These are phyloP conservation scores for Calonectria pseudoreteaudii DNA, from an alignment of 2,329 filamentous ascomycete species.

Conservation along the genomic window DNA sequence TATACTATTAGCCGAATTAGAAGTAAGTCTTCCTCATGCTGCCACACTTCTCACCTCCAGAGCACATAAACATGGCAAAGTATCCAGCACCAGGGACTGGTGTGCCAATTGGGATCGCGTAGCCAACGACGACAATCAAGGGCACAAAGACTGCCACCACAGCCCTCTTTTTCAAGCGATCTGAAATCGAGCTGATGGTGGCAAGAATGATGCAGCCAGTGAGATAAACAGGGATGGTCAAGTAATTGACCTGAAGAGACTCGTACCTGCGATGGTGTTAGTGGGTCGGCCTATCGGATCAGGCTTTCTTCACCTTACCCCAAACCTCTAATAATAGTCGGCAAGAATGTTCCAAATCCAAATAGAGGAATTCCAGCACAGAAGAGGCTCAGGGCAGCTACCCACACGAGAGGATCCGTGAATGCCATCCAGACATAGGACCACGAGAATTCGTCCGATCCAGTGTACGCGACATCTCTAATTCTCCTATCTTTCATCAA, in stretches of 20 bases:
- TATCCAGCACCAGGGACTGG: slow-evolving; percentile 45
- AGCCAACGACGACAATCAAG: slow-evolving; percentile 46
- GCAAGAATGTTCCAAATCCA: slow-evolving; percentile 27
- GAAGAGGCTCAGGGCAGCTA: slow-evolving; percentile 10
- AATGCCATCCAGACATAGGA: slow-evolving; percentile 11
- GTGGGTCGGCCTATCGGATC: not conserved
- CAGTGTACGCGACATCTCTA: slow-evolving; percentile 9
- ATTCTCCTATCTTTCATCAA: slow-evolving; percentile 6
- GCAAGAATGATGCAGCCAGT: slow-evolving; percentile 43
- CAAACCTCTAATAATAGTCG: slow-evolving; percentile 21
- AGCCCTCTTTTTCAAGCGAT: slow-evolving; percentile 45
- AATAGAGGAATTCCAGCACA: slow-evolving; percentile 14
- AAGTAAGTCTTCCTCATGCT: not conserved
- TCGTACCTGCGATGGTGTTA: not conserved
- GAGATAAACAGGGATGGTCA: slow-evolving; percentile 51
- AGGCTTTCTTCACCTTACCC: not conserved
- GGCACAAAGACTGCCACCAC: slow-evolving; percentile 44
- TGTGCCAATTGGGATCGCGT: slow-evolving; percentile 47
- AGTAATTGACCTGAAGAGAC: slow-evolving; percentile 44
- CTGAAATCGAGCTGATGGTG: slow-evolving; percentile 43
- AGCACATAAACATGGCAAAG: slow-evolving; percentile 47
- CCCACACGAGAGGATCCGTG: slow-evolving; percentile 11
- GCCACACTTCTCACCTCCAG: not conserved
- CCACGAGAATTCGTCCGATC: slow-evolving; percentile 4
- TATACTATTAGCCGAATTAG: not conserved